Base-by-base conservation (phyloP, 1,284 basidiomycete species). In the Mycena sp. region DNA sequence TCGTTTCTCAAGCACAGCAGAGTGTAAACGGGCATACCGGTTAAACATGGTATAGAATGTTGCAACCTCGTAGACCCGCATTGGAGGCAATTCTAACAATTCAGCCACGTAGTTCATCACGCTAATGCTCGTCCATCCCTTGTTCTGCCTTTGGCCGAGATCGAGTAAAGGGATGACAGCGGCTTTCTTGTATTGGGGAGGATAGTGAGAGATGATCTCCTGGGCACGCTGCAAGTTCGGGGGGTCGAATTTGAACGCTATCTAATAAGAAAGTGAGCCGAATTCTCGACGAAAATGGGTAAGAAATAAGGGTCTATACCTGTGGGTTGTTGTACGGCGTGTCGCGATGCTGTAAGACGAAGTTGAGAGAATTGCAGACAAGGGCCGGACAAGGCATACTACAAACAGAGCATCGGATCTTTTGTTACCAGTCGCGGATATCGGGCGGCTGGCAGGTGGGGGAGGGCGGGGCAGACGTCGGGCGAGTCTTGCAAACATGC, bases 1-100 rank as follows among this genome's bases (percentile, higher is more conserved):
- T 30, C 9, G 23, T 7, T 25, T 17, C 32, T 26, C 10, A 11
- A 32, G 25, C 16, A 38, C 3, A 58, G 26, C 53, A 4, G 11
- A 44, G 21, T 14, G 29, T 21, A 52, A 21, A 43, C 17, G 61
- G 30, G 73, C 84, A 72, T 63, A 92, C 92, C 94, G 87, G 83
- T 97, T 98, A 84, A 95, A 99, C 97, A 99, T 99, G 70, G 97
- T 99, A 80, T 99, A 99, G 83, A 99, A 99, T 12, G 96, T 98
- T 14, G 98, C 97, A 54, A 99, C 98, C 81, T 99, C 98, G 78
- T 99, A 99, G 6, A 99, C 98, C 19, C 97, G 91, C 98, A 99
- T 99, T 58, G 95, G 94, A 9, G 94, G 94, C 90, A 99, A 94
- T 74, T 94, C 95, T 57, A 99, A 85, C 38, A 97, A 80, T 67